A percentile compares a stretch with the other conserved stretches of the same genome.
Conservation (phyloP, 805 yeast genomes). For the Groenewaldozyma salmanticensis region DNA sequence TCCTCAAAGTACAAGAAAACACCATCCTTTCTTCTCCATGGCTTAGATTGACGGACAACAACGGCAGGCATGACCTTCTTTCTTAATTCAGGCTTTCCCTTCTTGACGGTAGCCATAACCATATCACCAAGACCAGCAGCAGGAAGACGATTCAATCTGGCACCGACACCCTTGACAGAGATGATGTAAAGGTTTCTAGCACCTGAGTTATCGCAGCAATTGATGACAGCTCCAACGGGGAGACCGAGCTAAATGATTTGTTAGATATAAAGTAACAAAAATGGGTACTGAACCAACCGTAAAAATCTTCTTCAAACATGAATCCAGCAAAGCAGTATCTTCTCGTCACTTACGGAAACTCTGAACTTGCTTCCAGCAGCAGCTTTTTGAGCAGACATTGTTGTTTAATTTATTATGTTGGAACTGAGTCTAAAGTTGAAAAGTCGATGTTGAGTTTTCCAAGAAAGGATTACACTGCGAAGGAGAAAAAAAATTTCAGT, state of each 20-base stretch:
- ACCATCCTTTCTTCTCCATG: constrained; percentile 99
- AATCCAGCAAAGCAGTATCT: not conserved
- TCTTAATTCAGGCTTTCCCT: constrained; percentile 99
- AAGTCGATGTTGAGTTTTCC: too few relatives aligned
- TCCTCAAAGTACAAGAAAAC: constrained; percentile 98
- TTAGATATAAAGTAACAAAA: not conserved
- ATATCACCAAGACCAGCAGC: constrained; percentile 99
- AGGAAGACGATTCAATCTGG: constrained; percentile 99
- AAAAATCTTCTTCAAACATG: not conserved
- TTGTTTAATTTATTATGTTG: constrained; percentile 5
- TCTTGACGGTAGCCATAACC: constrained; percentile 86
- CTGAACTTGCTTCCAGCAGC: constrained; percentile 99
- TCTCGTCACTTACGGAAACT: constrained; percentile 76
- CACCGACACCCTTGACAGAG: constrained; percentile 99
- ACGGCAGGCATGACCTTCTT: constrained; percentile 99
- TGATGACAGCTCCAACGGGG: constrained; percentile 99
- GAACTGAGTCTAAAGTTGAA: too few relatives aligned
- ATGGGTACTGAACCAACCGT: too few relatives aligned
- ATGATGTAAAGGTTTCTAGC: constrained; percentile 98
- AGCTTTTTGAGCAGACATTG: constrained; percentile 18
- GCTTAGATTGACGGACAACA: constrained; percentile 97
- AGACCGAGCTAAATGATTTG: constrained; percentile 68
- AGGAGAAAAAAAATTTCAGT: too few relatives aligned
- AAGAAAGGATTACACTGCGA: too few relatives aligned
- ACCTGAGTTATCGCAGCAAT: constrained; percentile 99